These are phyloP conservation scores for Candida khao-thaluensis DNA, from an alignment of 805 yeast species.

Conservation along the genomic window DNA sequence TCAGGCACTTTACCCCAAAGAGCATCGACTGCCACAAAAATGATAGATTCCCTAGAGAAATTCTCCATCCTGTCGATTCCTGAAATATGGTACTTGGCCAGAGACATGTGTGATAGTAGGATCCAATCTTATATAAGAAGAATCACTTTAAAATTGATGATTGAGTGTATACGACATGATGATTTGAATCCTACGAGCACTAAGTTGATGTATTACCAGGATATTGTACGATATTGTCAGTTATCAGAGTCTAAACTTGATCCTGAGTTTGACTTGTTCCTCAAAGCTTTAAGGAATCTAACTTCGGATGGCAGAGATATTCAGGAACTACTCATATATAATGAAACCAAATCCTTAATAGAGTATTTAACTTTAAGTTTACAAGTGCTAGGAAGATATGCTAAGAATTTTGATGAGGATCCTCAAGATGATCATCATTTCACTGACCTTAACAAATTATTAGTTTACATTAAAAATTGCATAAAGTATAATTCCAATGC, in stretches of 20 bases:
- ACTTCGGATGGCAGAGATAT: conserved; percentile 56
- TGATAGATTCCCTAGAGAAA: conserved; percentile 51
- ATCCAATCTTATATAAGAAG: conserved; percentile 29
- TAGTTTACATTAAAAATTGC: conserved; percentile 43
- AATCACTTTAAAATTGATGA: conserved; percentile 53
- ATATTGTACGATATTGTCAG: conserved; percentile 47
- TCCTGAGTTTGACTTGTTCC: conserved; percentile 51
- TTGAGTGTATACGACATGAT: conserved; percentile 54
- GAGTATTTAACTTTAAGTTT: conserved; percentile 17
- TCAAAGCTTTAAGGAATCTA: conserved; percentile 45
- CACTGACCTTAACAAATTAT: conserved; percentile 17
- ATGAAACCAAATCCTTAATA: conserved; percentile 26
- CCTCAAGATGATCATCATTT: conserved; percentile 13
- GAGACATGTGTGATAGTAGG: conserved; percentile 50
- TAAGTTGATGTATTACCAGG: conserved; percentile 57
- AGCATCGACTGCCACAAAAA: conserved; percentile 49
- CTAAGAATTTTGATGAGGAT: conserved; percentile 9
- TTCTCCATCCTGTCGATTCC: conserved; percentile 59
- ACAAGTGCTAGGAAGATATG: conserved; percentile 13
- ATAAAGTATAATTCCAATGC: conserved; percentile 48
- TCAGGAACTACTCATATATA: conserved; percentile 49
- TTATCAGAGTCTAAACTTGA: conserved; percentile 35
- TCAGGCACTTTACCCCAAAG: conserved; percentile 37
- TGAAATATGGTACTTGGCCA: conserved; percentile 73
- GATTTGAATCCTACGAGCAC: conserved; percentile 49